Percentiles rank a stretch among this genome's conserved stretches.
Evolutionary conservation across 495 filamentous ascomycete genomes (phyloP).

Genomic region (Penicillium waksmanii): DNA sequence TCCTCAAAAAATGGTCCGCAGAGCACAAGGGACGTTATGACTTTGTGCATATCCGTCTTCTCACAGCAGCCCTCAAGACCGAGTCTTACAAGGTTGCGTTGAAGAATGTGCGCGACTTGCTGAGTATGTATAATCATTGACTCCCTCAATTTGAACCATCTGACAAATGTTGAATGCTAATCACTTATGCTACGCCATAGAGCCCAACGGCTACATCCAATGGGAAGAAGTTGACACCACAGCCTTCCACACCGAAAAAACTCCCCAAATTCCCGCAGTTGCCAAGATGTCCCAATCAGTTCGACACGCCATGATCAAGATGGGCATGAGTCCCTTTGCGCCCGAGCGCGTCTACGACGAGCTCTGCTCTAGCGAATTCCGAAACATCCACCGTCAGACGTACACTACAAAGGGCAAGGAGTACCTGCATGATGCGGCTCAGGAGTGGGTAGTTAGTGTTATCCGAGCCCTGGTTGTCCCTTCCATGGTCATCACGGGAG

Average conservation of each 20-base stretch:
- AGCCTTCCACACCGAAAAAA: slow-evolving; percentile 21
- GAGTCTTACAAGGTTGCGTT: slow-evolving; percentile 26
- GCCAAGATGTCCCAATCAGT: slow-evolving; percentile 12
- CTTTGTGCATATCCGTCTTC: slow-evolving; percentile 38
- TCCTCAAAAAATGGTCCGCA: slow-evolving; percentile 31
- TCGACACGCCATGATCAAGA: slow-evolving; percentile 19
- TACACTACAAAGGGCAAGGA: slow-evolving; percentile 22
- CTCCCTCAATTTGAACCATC: no score
- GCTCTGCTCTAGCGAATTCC: slow-evolving; percentile 8
- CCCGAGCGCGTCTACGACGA: slow-evolving; percentile 21
- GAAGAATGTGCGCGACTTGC: slow-evolving; percentile 27
- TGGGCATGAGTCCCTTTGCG: slow-evolving; percentile 20
- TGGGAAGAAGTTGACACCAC: slow-evolving; percentile 40
- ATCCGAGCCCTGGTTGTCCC: slow-evolving; percentile 21
- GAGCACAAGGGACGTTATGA: slow-evolving; percentile 37
- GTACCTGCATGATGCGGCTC: slow-evolving; percentile 13
- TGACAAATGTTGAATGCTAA: no score
- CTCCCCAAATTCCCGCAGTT: slow-evolving; percentile 15
- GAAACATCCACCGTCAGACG: slow-evolving; percentile 11
- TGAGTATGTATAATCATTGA: slow-evolving; percentile 30
- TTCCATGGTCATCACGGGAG: slow-evolving; percentile 21
- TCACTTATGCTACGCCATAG: slow-evolving; percentile 10
- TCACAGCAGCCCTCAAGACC: slow-evolving; percentile 31
- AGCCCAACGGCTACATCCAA: slow-evolving; percentile 41
- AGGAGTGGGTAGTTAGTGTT: slow-evolving; percentile 23